Evolutionary conservation across 129 eudicot genomes (phyloP).

Genomic region (carrot (Daucus carota)): DNA sequence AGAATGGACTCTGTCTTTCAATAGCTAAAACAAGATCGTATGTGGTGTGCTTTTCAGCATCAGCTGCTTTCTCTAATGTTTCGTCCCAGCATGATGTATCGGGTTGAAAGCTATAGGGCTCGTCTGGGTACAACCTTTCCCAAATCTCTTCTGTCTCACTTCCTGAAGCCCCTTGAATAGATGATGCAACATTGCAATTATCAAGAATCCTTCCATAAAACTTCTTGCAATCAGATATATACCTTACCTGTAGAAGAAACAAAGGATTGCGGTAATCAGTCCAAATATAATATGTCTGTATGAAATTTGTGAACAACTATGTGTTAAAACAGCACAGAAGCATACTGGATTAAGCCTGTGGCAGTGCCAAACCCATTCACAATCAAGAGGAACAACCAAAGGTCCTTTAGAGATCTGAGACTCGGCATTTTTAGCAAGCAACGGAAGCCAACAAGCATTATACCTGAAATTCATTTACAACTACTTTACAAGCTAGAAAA

Average conservation of each 20-base stretch:
- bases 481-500: neutral
- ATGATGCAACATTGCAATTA: slow-evolving; percentile 55
- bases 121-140: slow-evolving; percentile 54
- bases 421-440: slow-evolving; percentile 68
- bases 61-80: slow-evolving; percentile 7
- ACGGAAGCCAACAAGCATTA: slow-evolving; percentile 86
- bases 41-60: slow-evolving; percentile 36
- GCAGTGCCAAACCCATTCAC: slow-evolving; percentile 99
- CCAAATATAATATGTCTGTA: neutral
- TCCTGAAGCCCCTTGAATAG: slow-evolving; percentile 42
- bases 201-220: slow-evolving; percentile 73
- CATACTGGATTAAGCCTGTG: slow-evolving; percentile 97
- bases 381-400: slow-evolving; percentile 90
- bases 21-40: slow-evolving; percentile 71
- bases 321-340: slow-evolving; percentile 1
- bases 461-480: slow-evolving; percentile 40
- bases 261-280: slow-evolving; percentile 9
- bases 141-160: slow-evolving; percentile 56
- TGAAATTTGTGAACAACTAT: neutral
- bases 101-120: slow-evolving; percentile 45
- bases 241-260: slow-evolving; percentile 53
- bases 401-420: slow-evolving; percentile 54
- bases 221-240: slow-evolving; percentile 72
- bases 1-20: slow-evolving; percentile 69
- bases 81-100: slow-evolving; percentile 22